Percentiles rank a stretch among this genome's conserved stretches.
Conservation (phyloP, 176 grass and related monocot species). For the Juncus inflexus region DNA sequence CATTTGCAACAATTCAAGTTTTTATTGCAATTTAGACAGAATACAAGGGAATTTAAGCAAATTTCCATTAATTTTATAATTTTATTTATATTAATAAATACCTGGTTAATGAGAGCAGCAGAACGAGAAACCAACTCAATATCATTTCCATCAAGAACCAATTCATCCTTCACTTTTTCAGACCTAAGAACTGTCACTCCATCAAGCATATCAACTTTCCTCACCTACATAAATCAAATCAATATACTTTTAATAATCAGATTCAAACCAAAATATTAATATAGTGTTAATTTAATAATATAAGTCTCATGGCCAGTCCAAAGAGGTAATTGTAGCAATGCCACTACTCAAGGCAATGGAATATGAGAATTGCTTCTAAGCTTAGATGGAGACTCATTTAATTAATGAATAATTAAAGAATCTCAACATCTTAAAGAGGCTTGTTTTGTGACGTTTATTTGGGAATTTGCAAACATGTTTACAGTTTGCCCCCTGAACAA, state of each 20-base stretch:
- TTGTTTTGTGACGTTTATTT: conserved; percentile 2
- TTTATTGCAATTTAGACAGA: neutral
- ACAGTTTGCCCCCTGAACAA: conserved; percentile 9
- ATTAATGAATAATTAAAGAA: neutral
- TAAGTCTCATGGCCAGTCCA: conserved; percentile 2
- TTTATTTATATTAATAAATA: neutral
- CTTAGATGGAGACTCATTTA: neutral
- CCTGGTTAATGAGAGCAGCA: conserved; percentile 68
- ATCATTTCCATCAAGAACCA: conserved; percentile 75
- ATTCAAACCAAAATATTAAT: neutral
- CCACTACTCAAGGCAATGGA: conserved; percentile 6
- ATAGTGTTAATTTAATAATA: neutral
- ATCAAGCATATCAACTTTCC: conserved; percentile 84
- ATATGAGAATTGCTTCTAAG: neutral
- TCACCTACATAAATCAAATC: conserved; percentile 31
- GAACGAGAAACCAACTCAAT: conserved; percentile 77
- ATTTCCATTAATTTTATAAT: too few species aligned
- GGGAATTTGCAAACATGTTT: conserved; percentile 10
- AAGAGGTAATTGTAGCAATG: conserved; percentile 8
- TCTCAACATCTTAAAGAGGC: conserved; percentile 7
- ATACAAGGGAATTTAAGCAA: too few species aligned
- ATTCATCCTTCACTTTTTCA: conserved; percentile 88
- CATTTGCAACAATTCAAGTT: too few species aligned
- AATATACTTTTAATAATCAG: neutral
- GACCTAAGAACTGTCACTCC: conserved; percentile 67